These are phyloP conservation scores for Plectranthus barbatus DNA, from an alignment of 257 asterid species.

Conservation along the genomic window DNA sequence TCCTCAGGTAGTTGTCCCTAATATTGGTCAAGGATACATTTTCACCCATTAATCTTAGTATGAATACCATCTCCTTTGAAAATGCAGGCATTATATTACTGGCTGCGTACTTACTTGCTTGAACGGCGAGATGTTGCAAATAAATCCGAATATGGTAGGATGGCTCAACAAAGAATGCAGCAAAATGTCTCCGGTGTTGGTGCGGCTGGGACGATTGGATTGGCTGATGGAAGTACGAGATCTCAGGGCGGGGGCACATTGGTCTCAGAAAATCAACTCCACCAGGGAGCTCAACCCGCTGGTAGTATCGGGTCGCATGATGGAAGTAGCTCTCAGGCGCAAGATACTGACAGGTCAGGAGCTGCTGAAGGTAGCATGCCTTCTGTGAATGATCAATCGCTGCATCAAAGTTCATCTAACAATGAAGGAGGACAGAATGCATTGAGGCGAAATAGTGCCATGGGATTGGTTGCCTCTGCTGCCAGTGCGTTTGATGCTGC, in stretches of 20 bases:
- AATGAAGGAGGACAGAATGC: conserved; percentile 70
- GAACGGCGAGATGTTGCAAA: conserved; percentile 98
- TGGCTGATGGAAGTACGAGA: conserved; percentile 73
- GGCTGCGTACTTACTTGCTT: conserved; percentile 96
- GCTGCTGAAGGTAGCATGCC: conserved; percentile 61
- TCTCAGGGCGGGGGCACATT: conserved; percentile 51
- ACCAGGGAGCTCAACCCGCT: conserved; percentile 63
- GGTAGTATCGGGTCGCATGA: conserved; percentile 76
- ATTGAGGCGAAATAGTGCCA: conserved; percentile 69
- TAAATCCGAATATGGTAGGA: conserved; percentile 89
- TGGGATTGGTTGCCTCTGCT: conserved; percentile 82
- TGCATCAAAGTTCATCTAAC: conserved; percentile 57
- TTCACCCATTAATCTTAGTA: conserved; percentile 7
- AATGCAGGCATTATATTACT: conserved; percentile 87
- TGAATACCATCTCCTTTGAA: conserved; percentile 15
- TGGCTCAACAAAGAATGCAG: conserved; percentile 99
- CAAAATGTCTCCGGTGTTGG: conserved; percentile 61
- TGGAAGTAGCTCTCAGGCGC: conserved; percentile 64
- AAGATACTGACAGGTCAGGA: conserved; percentile 71
- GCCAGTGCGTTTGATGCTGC: conserved; percentile 99
- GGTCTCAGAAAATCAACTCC: conserved; percentile 70
- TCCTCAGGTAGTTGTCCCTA: conserved; percentile 72
- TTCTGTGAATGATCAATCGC: conserved; percentile 62
- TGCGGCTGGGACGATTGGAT: conserved; percentile 40
- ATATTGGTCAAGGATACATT: not conserved